Percentiles rank a stretch among this genome's conserved stretches.
Evolutionary conservation across 768 basidiomycete species (phyloP).

Genomic region (Auricularia cornea): DNA sequence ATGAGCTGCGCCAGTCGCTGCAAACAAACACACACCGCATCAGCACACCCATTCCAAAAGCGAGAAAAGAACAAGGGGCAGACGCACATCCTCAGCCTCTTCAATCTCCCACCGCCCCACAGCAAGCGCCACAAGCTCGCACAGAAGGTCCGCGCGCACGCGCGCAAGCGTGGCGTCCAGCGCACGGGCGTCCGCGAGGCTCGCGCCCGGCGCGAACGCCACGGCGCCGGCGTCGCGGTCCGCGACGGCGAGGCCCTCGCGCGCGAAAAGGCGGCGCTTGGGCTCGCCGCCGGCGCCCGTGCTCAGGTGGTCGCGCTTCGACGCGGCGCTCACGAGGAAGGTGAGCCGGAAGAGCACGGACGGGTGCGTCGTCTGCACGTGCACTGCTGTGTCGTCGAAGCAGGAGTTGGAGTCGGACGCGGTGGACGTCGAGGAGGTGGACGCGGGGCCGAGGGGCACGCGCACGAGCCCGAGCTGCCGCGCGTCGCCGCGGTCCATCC

Average conservation of each 20-base stretch:
- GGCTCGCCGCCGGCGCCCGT: conserved; percentile 36
- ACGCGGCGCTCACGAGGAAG: conserved; percentile 55
- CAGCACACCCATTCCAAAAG: neutral
- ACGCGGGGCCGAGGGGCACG: neutral
- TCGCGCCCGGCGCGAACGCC: conserved; percentile 50
- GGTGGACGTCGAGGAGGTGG: neutral
- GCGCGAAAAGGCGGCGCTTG: conserved; percentile 60
- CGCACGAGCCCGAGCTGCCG: conserved; percentile 9
- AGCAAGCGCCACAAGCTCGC: conserved; percentile 58
- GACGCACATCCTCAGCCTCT: conserved; percentile 47
- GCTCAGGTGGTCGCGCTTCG: conserved; percentile 46
- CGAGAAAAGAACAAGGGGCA: neutral
- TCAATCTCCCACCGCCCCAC: conserved; percentile 64
- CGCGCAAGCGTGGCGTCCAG: conserved; percentile 43
- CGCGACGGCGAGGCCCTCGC: conserved; percentile 39
- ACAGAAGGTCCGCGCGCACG: conserved; percentile 63
- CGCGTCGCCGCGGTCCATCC: conserved; percentile 48
- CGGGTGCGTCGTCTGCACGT: conserved; percentile 62
- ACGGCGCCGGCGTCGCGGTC: conserved; percentile 19
- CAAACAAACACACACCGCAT: neutral
- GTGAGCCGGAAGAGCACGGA: conserved; percentile 54
- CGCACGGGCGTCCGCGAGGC: conserved; percentile 39
- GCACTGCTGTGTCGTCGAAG: conserved; percentile 25
- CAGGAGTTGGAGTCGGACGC: conserved; percentile 15
- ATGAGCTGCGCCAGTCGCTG: conserved; percentile 42